Conservation (phyloP, 805 yeast species). For the Metschnikowia proteae region DNA sequence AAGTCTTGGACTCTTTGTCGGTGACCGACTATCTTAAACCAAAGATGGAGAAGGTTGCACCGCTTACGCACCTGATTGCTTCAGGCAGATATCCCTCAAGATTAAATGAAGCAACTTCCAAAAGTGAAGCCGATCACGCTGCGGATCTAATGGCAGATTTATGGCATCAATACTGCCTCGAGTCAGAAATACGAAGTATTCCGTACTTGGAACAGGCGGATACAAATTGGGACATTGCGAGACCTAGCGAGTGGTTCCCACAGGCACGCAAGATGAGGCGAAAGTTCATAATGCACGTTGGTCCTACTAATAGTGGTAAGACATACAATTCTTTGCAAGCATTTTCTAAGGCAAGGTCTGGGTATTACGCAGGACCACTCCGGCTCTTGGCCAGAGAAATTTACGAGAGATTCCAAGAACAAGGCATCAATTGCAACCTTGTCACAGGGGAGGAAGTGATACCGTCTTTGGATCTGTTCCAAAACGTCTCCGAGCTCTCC, state of each 20-base stretch:
- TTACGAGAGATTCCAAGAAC: constrained; percentile 69
- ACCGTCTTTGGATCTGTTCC: constrained; percentile 62
- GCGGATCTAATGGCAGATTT: constrained; percentile 2
- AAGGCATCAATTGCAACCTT: constrained; percentile 71
- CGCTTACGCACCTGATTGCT: constrained; percentile 8
- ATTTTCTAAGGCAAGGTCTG: constrained; percentile 61
- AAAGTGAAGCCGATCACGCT: not conserved
- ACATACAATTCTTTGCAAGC: constrained; percentile 77
- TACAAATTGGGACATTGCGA: constrained; percentile 17
- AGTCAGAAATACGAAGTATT: constrained; percentile 2
- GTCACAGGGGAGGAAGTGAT: constrained; percentile 95
- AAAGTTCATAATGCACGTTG: constrained; percentile 86
- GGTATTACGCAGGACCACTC: constrained; percentile 93
- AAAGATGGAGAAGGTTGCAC: constrained; percentile 1
- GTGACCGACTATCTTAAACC: constrained; percentile 10
- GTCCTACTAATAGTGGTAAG: constrained; percentile 97
- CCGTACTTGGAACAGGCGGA: constrained; percentile 6
- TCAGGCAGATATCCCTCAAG: constrained; percentile 5
- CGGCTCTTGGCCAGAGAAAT: constrained; percentile 88
- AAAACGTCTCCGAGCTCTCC: constrained; percentile 69
- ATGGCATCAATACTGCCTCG: constrained; percentile 9
- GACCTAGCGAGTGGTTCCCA: constrained; percentile 68
- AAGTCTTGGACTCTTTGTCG: not conserved
- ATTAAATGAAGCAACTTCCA: not conserved
- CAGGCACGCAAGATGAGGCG: constrained; percentile 76